A percentile compares a stretch with the other conserved stretches of the same genome.
Evolutionary conservation across 176 grass and related monocot genomes (phyloP).

Genomic region (Stipa capillata): DNA sequence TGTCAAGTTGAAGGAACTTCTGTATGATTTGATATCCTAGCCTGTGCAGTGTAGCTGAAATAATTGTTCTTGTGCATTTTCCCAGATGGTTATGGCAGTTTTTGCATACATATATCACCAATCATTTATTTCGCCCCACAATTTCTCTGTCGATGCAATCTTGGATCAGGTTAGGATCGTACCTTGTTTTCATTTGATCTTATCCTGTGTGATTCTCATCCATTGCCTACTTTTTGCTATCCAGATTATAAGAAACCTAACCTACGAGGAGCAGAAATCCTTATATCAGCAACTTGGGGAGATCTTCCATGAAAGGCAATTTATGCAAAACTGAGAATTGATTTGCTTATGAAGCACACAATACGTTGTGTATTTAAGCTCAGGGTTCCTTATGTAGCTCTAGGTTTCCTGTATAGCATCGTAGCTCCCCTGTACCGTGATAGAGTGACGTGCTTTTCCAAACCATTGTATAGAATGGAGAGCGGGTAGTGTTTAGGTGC

Average conservation of each 20-base stretch:
- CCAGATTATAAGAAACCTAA: constrained; percentile 74
- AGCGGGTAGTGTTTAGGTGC: constrained; percentile 15
- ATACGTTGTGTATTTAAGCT: constrained; percentile 9
- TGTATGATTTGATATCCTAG: background rate
- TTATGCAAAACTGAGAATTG: constrained; percentile 40
- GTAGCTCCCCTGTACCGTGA: background rate
- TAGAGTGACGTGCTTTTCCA: constrained; percentile 2
- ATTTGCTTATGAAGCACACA: background rate
- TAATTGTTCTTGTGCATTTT: constrained; percentile 10
- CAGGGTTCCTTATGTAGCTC: constrained; percentile 5
- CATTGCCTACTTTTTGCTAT: background rate
- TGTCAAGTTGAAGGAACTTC: background rate
- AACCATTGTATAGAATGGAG: constrained; percentile 39
- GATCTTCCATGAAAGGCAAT: constrained; percentile 43
- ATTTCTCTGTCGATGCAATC: constrained; percentile 77
- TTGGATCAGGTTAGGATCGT: constrained; percentile 62
- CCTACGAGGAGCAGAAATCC: constrained; percentile 70
- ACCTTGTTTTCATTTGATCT: background rate
- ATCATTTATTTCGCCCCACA: constrained; percentile 81
- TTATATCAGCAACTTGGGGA: constrained; percentile 73
- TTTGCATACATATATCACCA: constrained; percentile 99
- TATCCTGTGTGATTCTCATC: background rate
- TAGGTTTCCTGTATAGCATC: constrained; percentile 33
- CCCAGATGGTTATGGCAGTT: constrained; percentile 98
- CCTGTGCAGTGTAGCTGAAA: background rate